Evolutionary conservation across 805 yeast genomes (phyloP), one percentile per base, ranked within the genome.

Genomic region (Zygosaccharomyces bisporus): DNA sequence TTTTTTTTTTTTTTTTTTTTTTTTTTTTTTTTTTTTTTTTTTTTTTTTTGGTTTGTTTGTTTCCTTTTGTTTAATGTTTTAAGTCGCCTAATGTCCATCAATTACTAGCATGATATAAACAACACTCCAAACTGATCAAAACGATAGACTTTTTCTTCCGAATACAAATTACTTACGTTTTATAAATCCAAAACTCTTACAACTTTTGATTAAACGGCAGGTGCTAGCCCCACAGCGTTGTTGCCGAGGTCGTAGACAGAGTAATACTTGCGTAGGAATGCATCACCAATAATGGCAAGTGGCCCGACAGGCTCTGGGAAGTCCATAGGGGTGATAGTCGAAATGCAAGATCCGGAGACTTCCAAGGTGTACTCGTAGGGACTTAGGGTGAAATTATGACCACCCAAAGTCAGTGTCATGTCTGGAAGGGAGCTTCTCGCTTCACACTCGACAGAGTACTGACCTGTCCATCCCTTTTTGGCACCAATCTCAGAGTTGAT

Each of bases 231-330:
- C 61, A 93, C 97, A 41, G 96, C 95, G 66, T 91, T 75, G 68
- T 81, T 80, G 62, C 86, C 88, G 60, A 91, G 67, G 67, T 93
- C 98, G 70, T 93, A 93, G 55, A 93, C 78, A 18, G 97, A 88
- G 77, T 93, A 93, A 75, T 81, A 91, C 64, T 76, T 85, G 75
- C 99, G 87, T 71, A 93, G 79, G 83, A 93, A 93, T 12, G 98
- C 91, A 64, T 93, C 99, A 64, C 99, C 99, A 56, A 93, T 73
- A 60, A 93, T 91, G 46, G 97, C 95, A 70, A 93, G 70, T 55
- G 96, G 97, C 48, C 98, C 98, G 60, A 91, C 83, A 51, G 97
- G 97, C 60, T 82, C 87, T 43, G 98, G 98, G 81, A 93, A 80
- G 66, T 93, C 99, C 91, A 93, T 80, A 58, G 96, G 95, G 32